Percentiles rank a stretch among this genome's conserved stretches.
These are phyloP conservation scores for Raffaelea arxii DNA, from an alignment of 2,329 filamentous ascomycete species.

Conservation along the genomic window DNA sequence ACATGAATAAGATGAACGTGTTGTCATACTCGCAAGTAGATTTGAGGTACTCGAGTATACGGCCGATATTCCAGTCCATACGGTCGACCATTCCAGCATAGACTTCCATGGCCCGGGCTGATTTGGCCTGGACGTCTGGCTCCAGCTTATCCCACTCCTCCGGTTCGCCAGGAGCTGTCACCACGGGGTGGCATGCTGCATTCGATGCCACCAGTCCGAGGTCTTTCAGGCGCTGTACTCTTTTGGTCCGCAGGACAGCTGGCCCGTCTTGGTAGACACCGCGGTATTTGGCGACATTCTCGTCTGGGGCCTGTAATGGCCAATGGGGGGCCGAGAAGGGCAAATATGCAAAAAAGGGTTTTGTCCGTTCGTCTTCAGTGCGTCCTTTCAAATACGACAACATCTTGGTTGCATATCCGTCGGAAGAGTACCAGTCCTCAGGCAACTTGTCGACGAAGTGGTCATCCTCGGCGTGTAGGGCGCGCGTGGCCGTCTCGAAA, in stretches of 20 bases:
- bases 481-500: conserved; percentile 28
- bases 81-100: conserved; percentile 56
- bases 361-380: conserved; percentile 22
- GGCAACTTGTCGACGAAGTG: conserved; percentile 14
- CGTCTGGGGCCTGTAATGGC: conserved; percentile 49
- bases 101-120: conserved; percentile 47
- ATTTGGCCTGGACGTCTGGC: conserved; percentile 34
- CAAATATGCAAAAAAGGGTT: conserved; percentile 49
- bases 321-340: conserved; percentile 55
- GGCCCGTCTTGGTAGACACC: conserved; percentile 53
- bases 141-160: conserved; percentile 37
- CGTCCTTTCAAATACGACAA: conserved; percentile 39
- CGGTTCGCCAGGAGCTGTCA: conserved; percentile 33
- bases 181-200: conserved; percentile 39
- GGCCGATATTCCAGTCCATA: conserved; percentile 51
- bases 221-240: conserved; percentile 45
- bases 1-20: conserved; percentile 55
- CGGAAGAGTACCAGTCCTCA: conserved; percentile 42
- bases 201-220: conserved; percentile 43
- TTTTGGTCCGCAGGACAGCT: conserved; percentile 40
- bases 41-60: conserved; percentile 46
- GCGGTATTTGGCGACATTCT: conserved; percentile 45
- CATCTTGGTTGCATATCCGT: conserved; percentile 43
- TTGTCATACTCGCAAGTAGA: conserved; percentile 50
- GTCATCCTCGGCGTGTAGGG: conserved; percentile 27